Base-by-base conservation (phyloP, 257 asterid genomes). In the Solanum appendiculatum region DNA sequence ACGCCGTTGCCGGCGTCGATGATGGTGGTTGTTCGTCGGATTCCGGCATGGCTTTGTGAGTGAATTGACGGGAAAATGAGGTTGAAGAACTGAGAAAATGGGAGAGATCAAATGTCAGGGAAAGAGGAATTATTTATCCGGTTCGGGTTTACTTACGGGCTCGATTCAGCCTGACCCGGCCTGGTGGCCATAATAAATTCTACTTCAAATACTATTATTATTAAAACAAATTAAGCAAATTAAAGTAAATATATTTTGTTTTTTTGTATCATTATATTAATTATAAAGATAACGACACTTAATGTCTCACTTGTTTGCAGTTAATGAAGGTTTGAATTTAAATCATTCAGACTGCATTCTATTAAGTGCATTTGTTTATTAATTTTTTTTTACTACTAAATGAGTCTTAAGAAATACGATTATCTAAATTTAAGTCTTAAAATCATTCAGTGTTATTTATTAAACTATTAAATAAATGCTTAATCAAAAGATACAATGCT, bases 1-100 rank as follows among this genome's bases (percentile, higher is more conserved):
- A 44, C 14, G 39, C 27, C 40, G 84, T 15, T 8, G 84, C 14
- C 27, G 88, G 87, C 66, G 89, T 69, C 12, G 91, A 85, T 14
- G 87, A 86, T 21, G 88, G 90, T 29, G 85, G 89, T 16, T 87
- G 78, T 85, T 48, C 83, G 68, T 58, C 42, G 56, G 81, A 9
- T 86, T 85, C 78, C 68, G 75, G 68, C 87, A 85, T 85, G 87
- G 68, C 36, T 77, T 73, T 78, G 40, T 16, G 84, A 78, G 84
- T 8, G 84, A 44, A 74, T 15, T 7, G 83, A 77, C 54, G 63
- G 63, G 84, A 27, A 75, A 42, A 40, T 48, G 84, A 44, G 84
- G 60, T 77, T 77, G 8, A 8, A 69, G 78, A 69, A 25, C 33
- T 44, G 70, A 63, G 21, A 14, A 77, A 77, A 42, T 77, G 63